A percentile compares a stretch with the other conserved stretches of the same genome.
Evolutionary conservation across 1,284 basidiomycete genomes (phyloP).

Genomic region (Singerocomus inundabilis): DNA sequence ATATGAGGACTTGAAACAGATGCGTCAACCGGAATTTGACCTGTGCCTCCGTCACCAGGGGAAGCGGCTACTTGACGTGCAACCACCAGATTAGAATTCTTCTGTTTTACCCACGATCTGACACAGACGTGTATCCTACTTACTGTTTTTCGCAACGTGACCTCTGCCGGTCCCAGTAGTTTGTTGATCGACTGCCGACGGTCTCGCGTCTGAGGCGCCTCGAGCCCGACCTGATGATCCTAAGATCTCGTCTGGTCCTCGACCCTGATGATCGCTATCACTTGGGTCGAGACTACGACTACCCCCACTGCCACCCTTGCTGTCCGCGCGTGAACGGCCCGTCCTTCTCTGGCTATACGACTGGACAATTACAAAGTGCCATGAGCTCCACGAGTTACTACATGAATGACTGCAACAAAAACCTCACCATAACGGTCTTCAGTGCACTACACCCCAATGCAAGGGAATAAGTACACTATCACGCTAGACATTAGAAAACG

Average conservation of each 20-base stretch:
- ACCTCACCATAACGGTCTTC: constrained; percentile 71
- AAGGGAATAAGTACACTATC: constrained; percentile 15
- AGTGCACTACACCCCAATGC: constrained; percentile 49
- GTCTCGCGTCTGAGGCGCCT: constrained; percentile 45
- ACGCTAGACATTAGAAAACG: constrained; percentile 26
- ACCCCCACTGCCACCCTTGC: constrained; percentile 42
- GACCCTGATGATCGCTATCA: constrained; percentile 41
- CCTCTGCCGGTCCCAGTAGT: constrained; percentile 16
- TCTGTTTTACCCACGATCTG: constrained; percentile 23
- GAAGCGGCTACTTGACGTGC: constrained; percentile 20
- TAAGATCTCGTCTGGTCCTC: constrained; percentile 34
- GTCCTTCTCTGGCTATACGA: constrained; percentile 71
- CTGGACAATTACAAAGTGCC: constrained; percentile 34
- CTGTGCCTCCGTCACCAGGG: constrained; percentile 17
- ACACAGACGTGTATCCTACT: constrained; percentile 24
- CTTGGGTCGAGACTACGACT: constrained; percentile 41
- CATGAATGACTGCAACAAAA: constrained; percentile 6
- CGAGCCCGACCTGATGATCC: constrained; percentile 44
- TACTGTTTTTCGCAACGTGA: constrained; percentile 26
- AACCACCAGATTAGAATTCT: constrained; percentile 27
- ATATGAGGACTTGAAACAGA: constrained; percentile 16
- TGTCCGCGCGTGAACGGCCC: constrained; percentile 50
- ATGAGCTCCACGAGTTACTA: constrained; percentile 10
- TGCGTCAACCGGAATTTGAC: constrained; percentile 15
- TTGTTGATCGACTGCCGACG: constrained; percentile 27